These are phyloP conservation scores for Cucumis variabilis DNA, from an alignment of 331 rosid genomes.

Conservation along the genomic window DNA sequence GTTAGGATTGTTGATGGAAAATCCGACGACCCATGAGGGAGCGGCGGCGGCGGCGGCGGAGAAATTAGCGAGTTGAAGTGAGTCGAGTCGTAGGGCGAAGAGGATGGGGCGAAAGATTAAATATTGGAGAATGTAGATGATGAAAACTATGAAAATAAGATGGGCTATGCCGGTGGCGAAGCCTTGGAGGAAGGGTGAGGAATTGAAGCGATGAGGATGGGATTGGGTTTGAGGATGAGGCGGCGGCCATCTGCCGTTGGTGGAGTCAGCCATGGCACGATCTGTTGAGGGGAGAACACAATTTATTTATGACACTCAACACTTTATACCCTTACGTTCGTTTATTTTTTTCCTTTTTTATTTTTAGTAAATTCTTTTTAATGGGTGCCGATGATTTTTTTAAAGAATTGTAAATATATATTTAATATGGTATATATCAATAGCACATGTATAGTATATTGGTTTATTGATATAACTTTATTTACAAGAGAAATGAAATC, in stretches of 20 bases:
- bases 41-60: conserved; percentile 33
- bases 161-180: conserved; percentile 57
- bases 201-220: conserved; percentile 26
- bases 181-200: conserved; percentile 62
- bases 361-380: too few species aligned
- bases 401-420: too few species aligned
- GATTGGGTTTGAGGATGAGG: conserved; percentile 30
- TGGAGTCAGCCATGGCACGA: conserved; percentile 1
- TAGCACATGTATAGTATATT: too few species aligned
- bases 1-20: conserved; percentile 61
- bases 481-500: too few species aligned
- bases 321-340: too few species aligned
- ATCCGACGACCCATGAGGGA: conserved; percentile 56
- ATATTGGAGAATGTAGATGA: conserved; percentile 52
- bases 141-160: conserved; percentile 50
- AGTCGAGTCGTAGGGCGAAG: conserved; percentile 55
- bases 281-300: background rate
- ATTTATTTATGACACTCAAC: too few species aligned
- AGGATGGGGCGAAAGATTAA: conserved; percentile 77
- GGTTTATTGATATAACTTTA: too few species aligned
- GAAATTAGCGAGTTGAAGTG: conserved; percentile 55
- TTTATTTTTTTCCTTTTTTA: too few species aligned
- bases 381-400: too few species aligned
- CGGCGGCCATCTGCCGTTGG: conserved; percentile 57
- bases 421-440: too few species aligned